Conservation (phyloP, 2,329 filamentous ascomycete species). For the Ustilaginoidea virens region DNA sequence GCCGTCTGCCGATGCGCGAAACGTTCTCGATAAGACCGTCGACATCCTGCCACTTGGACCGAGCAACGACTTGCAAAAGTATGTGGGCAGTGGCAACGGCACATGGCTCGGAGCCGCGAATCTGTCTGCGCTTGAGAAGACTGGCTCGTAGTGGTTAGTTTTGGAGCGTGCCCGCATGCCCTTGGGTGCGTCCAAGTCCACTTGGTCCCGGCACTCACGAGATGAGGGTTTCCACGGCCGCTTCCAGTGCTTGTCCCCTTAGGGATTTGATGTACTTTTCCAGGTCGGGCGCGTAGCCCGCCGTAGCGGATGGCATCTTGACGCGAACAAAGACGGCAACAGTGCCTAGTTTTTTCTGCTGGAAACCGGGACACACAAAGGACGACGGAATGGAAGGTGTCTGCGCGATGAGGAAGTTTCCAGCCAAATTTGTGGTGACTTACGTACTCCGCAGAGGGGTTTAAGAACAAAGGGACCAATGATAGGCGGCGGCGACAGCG, state of each 20-base stretch:
- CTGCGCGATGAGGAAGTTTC: no score
- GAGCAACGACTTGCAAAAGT: slow-evolving; percentile 71
- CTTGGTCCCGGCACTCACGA: slow-evolving; percentile 45
- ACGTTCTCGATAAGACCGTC: slow-evolving; percentile 68
- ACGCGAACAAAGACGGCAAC: not conserved
- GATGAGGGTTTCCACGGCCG: slow-evolving; percentile 69
- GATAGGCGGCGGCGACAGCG: no score
- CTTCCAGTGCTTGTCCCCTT: slow-evolving; percentile 60
- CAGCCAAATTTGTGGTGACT: no score
- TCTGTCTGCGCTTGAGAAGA: slow-evolving; percentile 80
- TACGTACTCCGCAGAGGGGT: no score
- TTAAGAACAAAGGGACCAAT: no score
- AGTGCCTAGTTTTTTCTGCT: not conserved
- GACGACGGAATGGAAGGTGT: no score
- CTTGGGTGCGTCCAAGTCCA: no score
- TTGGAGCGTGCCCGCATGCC: no score
- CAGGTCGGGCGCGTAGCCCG: slow-evolving; percentile 50
- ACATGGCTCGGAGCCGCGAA: slow-evolving; percentile 73
- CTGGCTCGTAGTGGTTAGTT: slow-evolving; percentile 4
- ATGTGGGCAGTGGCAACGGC: slow-evolving; percentile 84
- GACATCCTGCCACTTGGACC: slow-evolving; percentile 63
- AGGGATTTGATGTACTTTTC: slow-evolving; percentile 66
- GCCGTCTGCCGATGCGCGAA: slow-evolving; percentile 58
- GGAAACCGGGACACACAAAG: no score
- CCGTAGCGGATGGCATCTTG: slow-evolving; percentile 18